Evolutionary conservation across 2,329 filamentous ascomycete species (phyloP).

Genomic region (Pseudohalonectria lignicola): DNA sequence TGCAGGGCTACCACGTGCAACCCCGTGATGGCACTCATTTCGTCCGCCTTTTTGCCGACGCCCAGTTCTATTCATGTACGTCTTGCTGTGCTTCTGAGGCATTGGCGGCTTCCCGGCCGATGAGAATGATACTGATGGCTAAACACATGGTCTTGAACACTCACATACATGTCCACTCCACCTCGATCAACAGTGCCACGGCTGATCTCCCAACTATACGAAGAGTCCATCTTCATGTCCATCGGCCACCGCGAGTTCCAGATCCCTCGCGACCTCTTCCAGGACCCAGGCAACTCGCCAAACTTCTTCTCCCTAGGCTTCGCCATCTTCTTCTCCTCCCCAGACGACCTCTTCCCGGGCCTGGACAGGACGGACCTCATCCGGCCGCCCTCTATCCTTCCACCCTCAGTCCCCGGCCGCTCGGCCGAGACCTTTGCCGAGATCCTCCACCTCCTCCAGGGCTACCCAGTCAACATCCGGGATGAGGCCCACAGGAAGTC

Average conservation of each 20-base stretch:
- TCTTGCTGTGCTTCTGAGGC: neutral
- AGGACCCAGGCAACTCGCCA: constrained; percentile 74
- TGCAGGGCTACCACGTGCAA: constrained; percentile 82
- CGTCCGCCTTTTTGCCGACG: constrained; percentile 86
- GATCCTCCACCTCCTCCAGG: constrained; percentile 68
- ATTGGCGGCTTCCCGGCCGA: neutral
- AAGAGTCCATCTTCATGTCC: constrained; percentile 83
- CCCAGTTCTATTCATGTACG: constrained; percentile 63
- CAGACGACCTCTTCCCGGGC: constrained; percentile 74
- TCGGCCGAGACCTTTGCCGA: constrained; percentile 79
- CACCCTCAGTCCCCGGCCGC: constrained; percentile 69
- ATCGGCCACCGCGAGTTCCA: constrained; percentile 83
- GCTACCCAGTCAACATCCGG: constrained; percentile 70
- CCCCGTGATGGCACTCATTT: constrained; percentile 79
- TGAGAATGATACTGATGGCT: neutral
- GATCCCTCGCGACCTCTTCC: constrained; percentile 81
- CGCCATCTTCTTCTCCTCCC: constrained; percentile 73
- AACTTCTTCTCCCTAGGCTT: constrained; percentile 95
- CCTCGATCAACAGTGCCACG: constrained; percentile 52
- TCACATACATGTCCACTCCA: constrained; percentile 29
- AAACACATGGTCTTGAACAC: neutral
- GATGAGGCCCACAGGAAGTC: constrained; percentile 66
- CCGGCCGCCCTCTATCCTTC: constrained; percentile 75
- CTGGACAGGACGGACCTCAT: constrained; percentile 69
- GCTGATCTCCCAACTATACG: constrained; percentile 81